These are phyloP conservation scores for Talaromyces sp. DNA, from an alignment of 2,329 filamentous ascomycete species.

Conservation along the genomic window DNA sequence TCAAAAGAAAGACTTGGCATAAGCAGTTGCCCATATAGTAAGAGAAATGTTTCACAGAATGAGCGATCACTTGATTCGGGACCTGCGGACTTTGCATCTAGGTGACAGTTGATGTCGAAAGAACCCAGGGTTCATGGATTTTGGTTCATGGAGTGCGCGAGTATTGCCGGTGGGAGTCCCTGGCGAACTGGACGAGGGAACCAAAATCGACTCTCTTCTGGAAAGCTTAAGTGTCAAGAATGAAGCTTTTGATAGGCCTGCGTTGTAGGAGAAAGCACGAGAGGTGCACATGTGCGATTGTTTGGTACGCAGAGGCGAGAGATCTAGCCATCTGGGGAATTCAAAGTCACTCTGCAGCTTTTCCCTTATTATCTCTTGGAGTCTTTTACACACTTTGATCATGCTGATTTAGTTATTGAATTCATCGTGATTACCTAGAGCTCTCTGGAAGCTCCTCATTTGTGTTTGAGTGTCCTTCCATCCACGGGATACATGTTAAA, in stretches of 20 bases:
- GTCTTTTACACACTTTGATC: background rate
- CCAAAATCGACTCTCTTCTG: conserved; percentile 12
- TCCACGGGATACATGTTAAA: no score
- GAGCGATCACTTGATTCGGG: background rate
- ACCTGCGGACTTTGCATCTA: background rate
- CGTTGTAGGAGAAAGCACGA: conserved; percentile 5
- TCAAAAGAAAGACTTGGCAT: no score
- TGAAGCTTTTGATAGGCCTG: conserved; percentile 15
- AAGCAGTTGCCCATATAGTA: no score
- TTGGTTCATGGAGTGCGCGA: conserved; percentile 10
- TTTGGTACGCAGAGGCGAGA: conserved; percentile 11
- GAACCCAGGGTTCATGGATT: conserved; percentile 10
- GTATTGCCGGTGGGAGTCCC: conserved; percentile 17
- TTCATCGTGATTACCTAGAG: no score
- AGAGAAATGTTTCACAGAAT: no score
- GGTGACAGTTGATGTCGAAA: background rate
- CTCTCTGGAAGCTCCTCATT: no score
- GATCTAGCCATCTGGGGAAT: conserved; percentile 12
- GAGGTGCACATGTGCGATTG: background rate
- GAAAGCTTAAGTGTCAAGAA: conserved; percentile 6
- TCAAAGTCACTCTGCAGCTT: background rate
- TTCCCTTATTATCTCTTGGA: background rate
- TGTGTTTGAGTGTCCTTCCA: no score
- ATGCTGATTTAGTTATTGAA: no score
- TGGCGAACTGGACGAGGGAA: conserved; percentile 27